Base-by-base conservation (phyloP, 1,139 yeast genomes). In the Taphrina pruni region DNA sequence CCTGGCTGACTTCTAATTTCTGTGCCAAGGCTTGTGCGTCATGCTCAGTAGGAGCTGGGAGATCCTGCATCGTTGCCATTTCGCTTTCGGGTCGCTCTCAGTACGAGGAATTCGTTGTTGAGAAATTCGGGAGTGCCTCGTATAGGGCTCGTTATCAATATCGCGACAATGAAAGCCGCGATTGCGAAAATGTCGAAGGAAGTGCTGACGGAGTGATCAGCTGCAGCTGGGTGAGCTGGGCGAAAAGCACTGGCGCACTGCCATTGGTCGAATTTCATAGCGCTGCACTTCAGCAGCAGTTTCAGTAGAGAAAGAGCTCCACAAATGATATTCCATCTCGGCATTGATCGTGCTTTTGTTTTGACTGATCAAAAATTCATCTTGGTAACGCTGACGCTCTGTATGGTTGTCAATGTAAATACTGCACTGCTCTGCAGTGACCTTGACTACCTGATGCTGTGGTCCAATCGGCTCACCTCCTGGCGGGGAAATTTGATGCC, bases 101-200 rank as follows among this genome's bases (percentile, higher is more conserved):
- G 58, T 54, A 54, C 58, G 58, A 54, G 58, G 58, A 54, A 26
- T 50, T 50, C 36, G 32, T 21, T 6, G 54, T 21, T 8, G 36
- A 11, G 54, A 50, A 50, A 50, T 7, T 50, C 54, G 54, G 54
- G 36, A 54, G 58, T n/a, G 58, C 14, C 36, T 54, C 58, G 58
- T 54, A 54, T 54, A 54, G 54, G 20, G 58, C 58, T 54, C 58
- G 58, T 54, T 54, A 54, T 54, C 58, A 54, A 38, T 54, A 54
- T 54, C 58, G 43, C 41, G 43, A 54, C 41, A 26, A 3, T 11
- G 58, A 26, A 12, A n/a, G 54, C 21, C 7, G 36, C 54, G n/a
- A 4, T 50, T 50, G 54, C 54, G 54, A 50, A 50, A 50, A 50
- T 50, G 54, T 50, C 54, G 36, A 50, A 50, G 54, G 54, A 50